Evolutionary conservation across 2,329 filamentous ascomycete genomes (phyloP).

Genomic region (Emergomyces africanus): DNA sequence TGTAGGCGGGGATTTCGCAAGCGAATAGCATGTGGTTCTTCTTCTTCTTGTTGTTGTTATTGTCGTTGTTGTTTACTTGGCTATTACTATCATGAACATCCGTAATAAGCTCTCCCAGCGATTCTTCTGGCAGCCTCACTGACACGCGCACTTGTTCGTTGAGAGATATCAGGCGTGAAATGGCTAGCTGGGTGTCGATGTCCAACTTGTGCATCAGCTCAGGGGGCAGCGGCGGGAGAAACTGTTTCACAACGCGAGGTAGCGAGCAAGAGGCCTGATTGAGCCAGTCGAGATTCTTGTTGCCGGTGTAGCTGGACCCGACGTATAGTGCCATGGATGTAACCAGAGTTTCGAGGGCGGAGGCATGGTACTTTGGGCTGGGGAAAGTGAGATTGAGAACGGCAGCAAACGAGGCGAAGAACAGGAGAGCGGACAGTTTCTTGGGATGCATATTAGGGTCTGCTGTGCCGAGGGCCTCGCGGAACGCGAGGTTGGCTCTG

Average conservation of each 20-base stretch:
- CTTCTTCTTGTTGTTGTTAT: too few relatives aligned
- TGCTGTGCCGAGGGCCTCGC: background rate
- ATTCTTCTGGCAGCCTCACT: background rate
- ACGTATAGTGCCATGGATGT: background rate
- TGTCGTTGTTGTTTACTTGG: background rate
- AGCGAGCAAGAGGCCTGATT: background rate
- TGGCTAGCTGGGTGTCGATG: background rate
- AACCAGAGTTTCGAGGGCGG: background rate
- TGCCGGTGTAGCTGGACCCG: background rate
- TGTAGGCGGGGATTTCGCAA: background rate
- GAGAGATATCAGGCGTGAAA: background rate
- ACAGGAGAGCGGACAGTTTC: background rate
- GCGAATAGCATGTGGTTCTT: background rate
- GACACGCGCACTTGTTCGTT: background rate
- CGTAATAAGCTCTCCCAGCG: background rate
- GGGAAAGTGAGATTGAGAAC: background rate
- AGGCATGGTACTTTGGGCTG: background rate
- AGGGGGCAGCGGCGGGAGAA: background rate
- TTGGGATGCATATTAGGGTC: background rate
- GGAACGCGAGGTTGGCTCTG: background rate
- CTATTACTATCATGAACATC: background rate
- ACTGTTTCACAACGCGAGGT: background rate
- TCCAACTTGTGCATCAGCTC: background rate
- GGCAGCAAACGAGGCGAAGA: background rate
- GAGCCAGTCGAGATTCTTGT: background rate